Evolutionary conservation across 2,329 filamentous ascomycete genomes (phyloP), one percentile per base, ranked within the genome.

Genomic region (Venturia aucupariae): DNA sequence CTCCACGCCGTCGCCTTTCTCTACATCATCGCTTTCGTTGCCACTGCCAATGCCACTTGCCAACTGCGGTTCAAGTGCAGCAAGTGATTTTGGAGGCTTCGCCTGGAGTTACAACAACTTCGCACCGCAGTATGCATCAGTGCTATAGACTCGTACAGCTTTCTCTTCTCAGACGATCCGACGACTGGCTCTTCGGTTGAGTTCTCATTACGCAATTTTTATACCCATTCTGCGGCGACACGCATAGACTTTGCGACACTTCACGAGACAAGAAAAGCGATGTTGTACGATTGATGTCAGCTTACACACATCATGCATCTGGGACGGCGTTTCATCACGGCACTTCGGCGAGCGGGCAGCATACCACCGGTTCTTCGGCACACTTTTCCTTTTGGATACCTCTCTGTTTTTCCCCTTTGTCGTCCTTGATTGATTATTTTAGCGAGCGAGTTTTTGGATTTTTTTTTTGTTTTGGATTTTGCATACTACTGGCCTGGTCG

Each of bases 31-130:
- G 61, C 87, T 95, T 68, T 80, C 87, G 51, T 82, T 96, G 57
- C 89, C 92, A 60, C 82, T 97, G 63, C 92, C 92, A 54, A 96
- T 90, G 79, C 90, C 92, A 84, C 81, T 96, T 67, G 84, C 90
- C 70, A 82, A 85, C 71, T 97, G 93, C 77, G 90, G 91, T 71
- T 85, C 92, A 65, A 88, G 87, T 73, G 73, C 72, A 67, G 72
- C 77, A 69, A 81, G 87, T 67, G 88, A 86, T 66, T 92, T 89
- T 79, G 84, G 65, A 63, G 71, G 86, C 68, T 95, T 95, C 75
- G 90, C 89, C 70, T 96, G 91, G 90, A 90, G 89, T 70, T 91
- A 89, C 75, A 89, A 90, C 73, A 90, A 93, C 76, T 95, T 92
- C 75, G 84, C 90, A 70, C 78, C 84, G 71, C 82, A 83, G 69